phyloP scores from a whole-genome alignment of 495 filamentous ascomycete genomes.

The Aspergillus steynii region DNA sequence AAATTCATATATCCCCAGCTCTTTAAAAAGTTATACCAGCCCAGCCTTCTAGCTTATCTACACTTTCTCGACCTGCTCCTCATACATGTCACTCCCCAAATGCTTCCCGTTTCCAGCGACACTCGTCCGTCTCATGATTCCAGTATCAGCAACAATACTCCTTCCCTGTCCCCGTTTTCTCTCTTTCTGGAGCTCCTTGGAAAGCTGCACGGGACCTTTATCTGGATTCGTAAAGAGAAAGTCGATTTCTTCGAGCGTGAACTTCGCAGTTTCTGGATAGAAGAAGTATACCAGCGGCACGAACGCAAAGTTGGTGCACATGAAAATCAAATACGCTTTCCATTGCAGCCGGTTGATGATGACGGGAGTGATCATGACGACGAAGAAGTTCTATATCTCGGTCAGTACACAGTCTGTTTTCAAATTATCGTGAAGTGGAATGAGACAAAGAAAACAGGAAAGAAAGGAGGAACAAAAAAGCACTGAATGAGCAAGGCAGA shows the following conservation, averaged over 20 bases:
- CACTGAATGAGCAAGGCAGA: too few species aligned
- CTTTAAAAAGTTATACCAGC: too few species aligned
- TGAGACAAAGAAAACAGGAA: too few species aligned
- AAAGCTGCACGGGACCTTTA: conserved; percentile 17
- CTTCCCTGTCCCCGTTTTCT: conserved; percentile 5
- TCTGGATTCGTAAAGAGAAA: conserved; percentile 28
- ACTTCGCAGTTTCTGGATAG: conserved; percentile 45
- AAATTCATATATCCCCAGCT: too few species aligned
- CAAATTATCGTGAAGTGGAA: too few species aligned
- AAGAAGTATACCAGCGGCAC: conserved; percentile 46
- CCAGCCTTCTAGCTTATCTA: background rate
- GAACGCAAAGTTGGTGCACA: conserved; percentile 53
- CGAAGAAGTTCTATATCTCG: conserved; percentile 47
- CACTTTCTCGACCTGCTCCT: background rate
- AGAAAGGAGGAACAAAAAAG: too few species aligned
- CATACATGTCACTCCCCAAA: background rate
- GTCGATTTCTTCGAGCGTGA: conserved; percentile 44
- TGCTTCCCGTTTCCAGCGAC: background rate
- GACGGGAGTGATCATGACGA: conserved; percentile 60
- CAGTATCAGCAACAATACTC: conserved; percentile 2
- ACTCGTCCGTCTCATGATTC: background rate
- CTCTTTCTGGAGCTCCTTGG: conserved; percentile 19
- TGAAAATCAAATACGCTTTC: conserved; percentile 63
- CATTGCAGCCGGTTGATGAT: conserved; percentile 55
- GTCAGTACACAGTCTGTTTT: background rate